phyloP scores from a whole-genome alignment of 345 rosid genomes.

The Gossypium bickii region DNA sequence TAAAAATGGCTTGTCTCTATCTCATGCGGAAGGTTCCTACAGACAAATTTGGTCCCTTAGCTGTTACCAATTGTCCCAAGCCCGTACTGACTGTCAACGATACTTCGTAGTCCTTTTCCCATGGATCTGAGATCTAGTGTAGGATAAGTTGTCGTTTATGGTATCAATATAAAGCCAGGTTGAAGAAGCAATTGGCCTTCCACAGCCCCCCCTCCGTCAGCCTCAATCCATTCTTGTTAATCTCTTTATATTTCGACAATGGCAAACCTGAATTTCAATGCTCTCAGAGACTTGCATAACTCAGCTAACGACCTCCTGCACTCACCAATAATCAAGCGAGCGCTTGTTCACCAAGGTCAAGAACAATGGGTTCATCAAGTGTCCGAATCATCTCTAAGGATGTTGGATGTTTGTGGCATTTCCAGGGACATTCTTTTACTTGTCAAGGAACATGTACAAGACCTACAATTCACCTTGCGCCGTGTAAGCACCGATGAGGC shows the following conservation, averaged over 20 bases:
- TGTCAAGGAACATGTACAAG: constrained; percentile 55
- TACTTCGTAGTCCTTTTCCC: constrained; percentile 41
- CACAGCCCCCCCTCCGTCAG: background rate
- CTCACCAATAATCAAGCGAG: constrained; percentile 47
- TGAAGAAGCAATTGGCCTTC: background rate
- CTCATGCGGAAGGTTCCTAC: constrained; percentile 26
- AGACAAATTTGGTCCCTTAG: constrained; percentile 4
- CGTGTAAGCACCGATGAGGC: constrained; percentile 30
- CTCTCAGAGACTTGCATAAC: constrained; percentile 63
- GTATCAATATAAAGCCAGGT: constrained; percentile 17
- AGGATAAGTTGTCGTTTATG: constrained; percentile 13
- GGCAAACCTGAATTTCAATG: constrained; percentile 52
- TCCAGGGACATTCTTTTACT: constrained; percentile 60
- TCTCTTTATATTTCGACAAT: constrained; percentile 16
- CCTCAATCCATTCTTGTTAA: background rate
- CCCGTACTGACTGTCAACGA: constrained; percentile 43
- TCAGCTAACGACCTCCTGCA: constrained; percentile 68
- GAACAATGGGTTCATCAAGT: constrained; percentile 55
- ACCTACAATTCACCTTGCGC: constrained; percentile 47
- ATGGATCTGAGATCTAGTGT: constrained; percentile 27
- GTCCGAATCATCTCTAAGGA: constrained; percentile 58
- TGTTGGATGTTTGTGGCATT: constrained; percentile 59
- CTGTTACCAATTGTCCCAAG: constrained; percentile 33
- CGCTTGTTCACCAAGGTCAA: constrained; percentile 38
- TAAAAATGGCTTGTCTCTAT: background rate